Percentiles rank a stretch among this genome's conserved stretches.
Evolutionary conservation across 2,329 filamentous ascomycete genomes (phyloP).

Genomic region (Fonsecaea multimorphosa): DNA sequence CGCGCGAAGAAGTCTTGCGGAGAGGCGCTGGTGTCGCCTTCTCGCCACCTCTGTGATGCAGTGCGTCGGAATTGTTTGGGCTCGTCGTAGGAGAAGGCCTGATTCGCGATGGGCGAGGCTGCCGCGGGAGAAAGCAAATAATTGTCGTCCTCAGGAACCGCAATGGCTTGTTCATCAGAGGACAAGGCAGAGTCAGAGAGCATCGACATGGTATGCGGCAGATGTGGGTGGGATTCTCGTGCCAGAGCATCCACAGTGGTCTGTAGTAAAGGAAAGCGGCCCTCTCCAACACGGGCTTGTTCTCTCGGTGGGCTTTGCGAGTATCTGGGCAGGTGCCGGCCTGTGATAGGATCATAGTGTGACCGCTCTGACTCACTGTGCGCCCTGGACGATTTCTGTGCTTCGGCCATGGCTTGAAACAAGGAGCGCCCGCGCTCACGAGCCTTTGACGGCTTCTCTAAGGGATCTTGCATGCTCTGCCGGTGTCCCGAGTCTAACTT

Average conservation of each 20-base stretch:
- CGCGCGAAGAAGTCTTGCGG: conserved; percentile 43
- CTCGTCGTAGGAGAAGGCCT: conserved; percentile 38
- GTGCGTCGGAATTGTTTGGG: conserved; percentile 34
- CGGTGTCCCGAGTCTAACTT: conserved; percentile 49
- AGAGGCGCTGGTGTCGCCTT: conserved; percentile 45
- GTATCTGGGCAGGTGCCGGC: conserved; percentile 35
- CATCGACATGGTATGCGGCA: conserved; percentile 30
- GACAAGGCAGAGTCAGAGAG: conserved; percentile 37
- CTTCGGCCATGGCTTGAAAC: conserved; percentile 31
- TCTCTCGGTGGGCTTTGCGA: conserved; percentile 36
- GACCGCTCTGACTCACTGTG: conserved; percentile 39
- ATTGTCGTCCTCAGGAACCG: conserved; percentile 29
- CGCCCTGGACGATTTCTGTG: conserved; percentile 22
- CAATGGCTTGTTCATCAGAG: conserved; percentile 32
- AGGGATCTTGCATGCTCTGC: conserved; percentile 48
- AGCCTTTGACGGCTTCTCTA: conserved; percentile 44
- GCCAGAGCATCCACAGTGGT: conserved; percentile 40
- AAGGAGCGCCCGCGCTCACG: conserved; percentile 35
- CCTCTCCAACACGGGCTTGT: conserved; percentile 38
- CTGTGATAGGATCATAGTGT: conserved; percentile 38
- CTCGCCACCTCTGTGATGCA: conserved; percentile 39
- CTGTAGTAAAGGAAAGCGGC: conserved; percentile 39
- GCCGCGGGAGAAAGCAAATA: conserved; percentile 31
- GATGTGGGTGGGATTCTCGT: conserved; percentile 34
- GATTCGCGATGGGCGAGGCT: conserved; percentile 23